Evolutionary conservation across 2,329 filamentous ascomycete genomes (phyloP).

Genomic region (Aspergillus phoenicis): DNA sequence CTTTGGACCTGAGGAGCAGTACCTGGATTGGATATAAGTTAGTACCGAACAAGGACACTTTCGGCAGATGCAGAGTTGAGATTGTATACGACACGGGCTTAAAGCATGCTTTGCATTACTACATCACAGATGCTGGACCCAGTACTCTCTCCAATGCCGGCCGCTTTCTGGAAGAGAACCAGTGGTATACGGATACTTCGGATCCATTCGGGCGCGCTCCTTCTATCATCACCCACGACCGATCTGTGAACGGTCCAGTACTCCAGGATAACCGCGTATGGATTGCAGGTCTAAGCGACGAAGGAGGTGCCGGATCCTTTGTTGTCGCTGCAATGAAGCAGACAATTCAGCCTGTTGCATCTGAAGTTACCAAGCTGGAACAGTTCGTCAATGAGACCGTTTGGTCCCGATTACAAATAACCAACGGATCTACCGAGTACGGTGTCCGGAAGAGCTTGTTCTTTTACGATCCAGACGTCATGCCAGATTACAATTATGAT

Average conservation of each 20-base stretch:
- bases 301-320: slow-evolving; percentile 60
- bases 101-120: slow-evolving; percentile 60
- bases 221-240: slow-evolving; percentile 61
- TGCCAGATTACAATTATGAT: slow-evolving; percentile 51
- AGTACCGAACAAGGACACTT: slow-evolving; percentile 45
- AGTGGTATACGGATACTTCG: slow-evolving; percentile 54
- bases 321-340: slow-evolving; percentile 61
- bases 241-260: slow-evolving; percentile 35
- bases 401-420: slow-evolving; percentile 53
- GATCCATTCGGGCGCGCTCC: slow-evolving; percentile 59
- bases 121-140: slow-evolving; percentile 52
- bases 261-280: slow-evolving; percentile 56
- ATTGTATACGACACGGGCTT: slow-evolving; percentile 53
- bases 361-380: slow-evolving; percentile 57
- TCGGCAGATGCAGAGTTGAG: slow-evolving; percentile 54
- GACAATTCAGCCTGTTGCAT: slow-evolving; percentile 51
- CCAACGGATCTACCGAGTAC: slow-evolving; percentile 37
- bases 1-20: not conserved
- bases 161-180: slow-evolving; percentile 56
- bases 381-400: slow-evolving; percentile 56
- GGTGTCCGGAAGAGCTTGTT: slow-evolving; percentile 60
- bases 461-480: slow-evolving; percentile 55
- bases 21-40: slow-evolving; percentile 40
- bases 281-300: slow-evolving; percentile 63
- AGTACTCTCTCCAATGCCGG: slow-evolving; percentile 53